phyloP scores from a whole-genome alignment of 768 basidiomycete genomes.

The Dioszegia aurantiaca region DNA sequence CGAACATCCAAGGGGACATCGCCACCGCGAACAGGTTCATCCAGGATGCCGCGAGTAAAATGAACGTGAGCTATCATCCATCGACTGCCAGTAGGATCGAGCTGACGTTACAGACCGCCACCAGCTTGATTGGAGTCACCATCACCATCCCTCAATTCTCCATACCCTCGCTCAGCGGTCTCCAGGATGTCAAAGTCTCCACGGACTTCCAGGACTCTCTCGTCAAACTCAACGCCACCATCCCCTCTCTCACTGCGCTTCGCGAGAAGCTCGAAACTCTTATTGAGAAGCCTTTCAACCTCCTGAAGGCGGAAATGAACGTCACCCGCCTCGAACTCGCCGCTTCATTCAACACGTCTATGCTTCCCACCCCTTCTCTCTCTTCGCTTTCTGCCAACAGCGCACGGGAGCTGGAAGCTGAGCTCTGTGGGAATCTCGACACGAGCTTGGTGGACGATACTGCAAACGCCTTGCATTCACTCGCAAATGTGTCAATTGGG shows the following conservation, averaged over 20 bases:
- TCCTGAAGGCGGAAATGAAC: conserved; percentile 83
- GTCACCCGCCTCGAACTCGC: conserved; percentile 70
- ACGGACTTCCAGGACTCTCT: conserved; percentile 70
- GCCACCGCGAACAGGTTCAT: conserved; percentile 67
- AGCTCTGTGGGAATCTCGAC: conserved; percentile 75
- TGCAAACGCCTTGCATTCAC: conserved; percentile 70
- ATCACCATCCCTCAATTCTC: conserved; percentile 64
- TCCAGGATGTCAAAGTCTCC: conserved; percentile 78
- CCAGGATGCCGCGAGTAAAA: conserved; percentile 60
- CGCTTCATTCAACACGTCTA: conserved; percentile 62
- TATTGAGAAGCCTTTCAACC: conserved; percentile 71
- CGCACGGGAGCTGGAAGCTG: conserved; percentile 25
- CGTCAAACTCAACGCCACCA: conserved; percentile 69
- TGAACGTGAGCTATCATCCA: conserved; percentile 58
- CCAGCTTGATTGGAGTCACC: conserved; percentile 61
- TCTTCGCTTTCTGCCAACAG: conserved; percentile 26
- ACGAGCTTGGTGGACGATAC: conserved; percentile 82
- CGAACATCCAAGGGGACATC: conserved; percentile 70
- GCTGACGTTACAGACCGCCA: conserved; percentile 55
- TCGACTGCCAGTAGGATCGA: neutral
- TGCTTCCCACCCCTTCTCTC: conserved; percentile 68
- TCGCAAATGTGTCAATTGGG: conserved; percentile 73
- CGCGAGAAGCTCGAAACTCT: conserved; percentile 66
- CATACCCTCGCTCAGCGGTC: conserved; percentile 68
- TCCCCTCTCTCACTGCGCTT: conserved; percentile 75